Evolutionary conservation across 305 asterid genomes (phyloP).

Genomic region (Fraxinus baroniana): DNA sequence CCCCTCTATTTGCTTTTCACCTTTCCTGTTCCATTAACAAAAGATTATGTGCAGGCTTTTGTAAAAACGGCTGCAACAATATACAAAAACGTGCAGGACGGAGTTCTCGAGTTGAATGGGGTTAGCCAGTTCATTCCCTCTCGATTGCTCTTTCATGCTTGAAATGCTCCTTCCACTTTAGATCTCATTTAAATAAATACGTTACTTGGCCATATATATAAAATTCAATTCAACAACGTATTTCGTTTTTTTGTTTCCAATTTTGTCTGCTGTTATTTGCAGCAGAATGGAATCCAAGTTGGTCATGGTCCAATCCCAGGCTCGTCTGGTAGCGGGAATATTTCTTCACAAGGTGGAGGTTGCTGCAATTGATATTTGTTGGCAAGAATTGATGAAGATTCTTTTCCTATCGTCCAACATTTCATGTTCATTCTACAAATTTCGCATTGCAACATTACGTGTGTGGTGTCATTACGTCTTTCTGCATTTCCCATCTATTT

Average conservation of each 20-base stretch:
- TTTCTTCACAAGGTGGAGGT: conserved; percentile 51
- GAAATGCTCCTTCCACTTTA: not conserved
- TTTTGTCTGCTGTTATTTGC: conserved; percentile 11
- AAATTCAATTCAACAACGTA: not conserved
- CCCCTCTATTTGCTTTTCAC: not conserved
- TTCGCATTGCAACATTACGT: conserved; percentile 5
- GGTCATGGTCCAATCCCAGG: conserved; percentile 50
- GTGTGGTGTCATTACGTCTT: conserved; percentile 3
- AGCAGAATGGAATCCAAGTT: conserved; percentile 55
- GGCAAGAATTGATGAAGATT: conserved; percentile 11
- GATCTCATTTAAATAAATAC: not conserved
- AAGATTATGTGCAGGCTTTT: conserved; percentile 51
- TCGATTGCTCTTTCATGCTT: conserved; percentile 11
- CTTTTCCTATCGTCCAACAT: conserved; percentile 14
- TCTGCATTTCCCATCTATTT: not conserved
- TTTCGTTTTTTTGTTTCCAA: not conserved
- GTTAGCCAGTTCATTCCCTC: conserved; percentile 28
- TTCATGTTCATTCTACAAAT: conserved; percentile 24
- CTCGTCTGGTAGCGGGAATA: conserved; percentile 43
- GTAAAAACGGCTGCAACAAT: conserved; percentile 52
- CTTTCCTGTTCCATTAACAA: conserved; percentile 9
- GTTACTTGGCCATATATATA: not conserved
- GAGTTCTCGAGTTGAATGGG: conserved; percentile 59
- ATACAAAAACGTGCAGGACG: conserved; percentile 55
- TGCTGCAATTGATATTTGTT: conserved; percentile 44